A percentile compares a stretch with the other conserved stretches of the same genome.
phyloP scores from a whole-genome alignment of 2,329 filamentous ascomycete species.

The Emydomyces testavorans region DNA sequence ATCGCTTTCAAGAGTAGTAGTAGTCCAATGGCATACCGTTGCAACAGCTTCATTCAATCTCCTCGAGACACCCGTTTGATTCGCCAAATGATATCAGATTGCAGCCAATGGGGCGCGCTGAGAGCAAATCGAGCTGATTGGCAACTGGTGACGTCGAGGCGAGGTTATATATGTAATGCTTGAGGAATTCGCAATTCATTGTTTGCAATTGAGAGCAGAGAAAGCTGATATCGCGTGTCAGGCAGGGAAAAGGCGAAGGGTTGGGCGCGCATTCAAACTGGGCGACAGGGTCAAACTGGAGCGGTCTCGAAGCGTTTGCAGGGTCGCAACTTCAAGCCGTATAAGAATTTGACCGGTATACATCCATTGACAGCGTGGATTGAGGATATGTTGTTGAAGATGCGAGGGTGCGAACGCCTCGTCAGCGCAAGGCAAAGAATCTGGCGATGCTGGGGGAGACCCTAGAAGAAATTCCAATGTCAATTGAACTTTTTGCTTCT shows the following conservation, averaged over 20 bases:
- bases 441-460: not conserved
- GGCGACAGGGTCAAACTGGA: slow-evolving; percentile 1
- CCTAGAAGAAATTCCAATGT: not conserved
- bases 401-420: not conserved
- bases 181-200: slow-evolving; percentile 25
- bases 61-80: slow-evolving; percentile 6
- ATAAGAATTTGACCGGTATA: not conserved
- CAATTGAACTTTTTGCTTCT: slow-evolving; percentile 5
- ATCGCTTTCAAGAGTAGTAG: not conserved
- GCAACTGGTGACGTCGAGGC: slow-evolving; percentile 15
- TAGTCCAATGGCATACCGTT: slow-evolving; percentile 15
- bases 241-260: not conserved
- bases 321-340: slow-evolving; percentile 6
- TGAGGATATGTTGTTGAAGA: slow-evolving; percentile 4
- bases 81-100: slow-evolving; percentile 12
- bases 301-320: not conserved
- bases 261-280: slow-evolving; percentile 4
- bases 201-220: slow-evolving; percentile 23
- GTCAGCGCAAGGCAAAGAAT: not conserved
- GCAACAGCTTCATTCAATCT: slow-evolving; percentile 6
- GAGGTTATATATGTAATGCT: slow-evolving; percentile 20
- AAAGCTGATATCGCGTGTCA: not conserved
- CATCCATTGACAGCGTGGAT: slow-evolving; percentile 4
- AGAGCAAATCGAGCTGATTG: slow-evolving; percentile 16
- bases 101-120: slow-evolving; percentile 20